phyloP scores from a whole-genome alignment of 2,329 filamentous ascomycete species.

The Pseudophaeomoniella oleicola region DNA sequence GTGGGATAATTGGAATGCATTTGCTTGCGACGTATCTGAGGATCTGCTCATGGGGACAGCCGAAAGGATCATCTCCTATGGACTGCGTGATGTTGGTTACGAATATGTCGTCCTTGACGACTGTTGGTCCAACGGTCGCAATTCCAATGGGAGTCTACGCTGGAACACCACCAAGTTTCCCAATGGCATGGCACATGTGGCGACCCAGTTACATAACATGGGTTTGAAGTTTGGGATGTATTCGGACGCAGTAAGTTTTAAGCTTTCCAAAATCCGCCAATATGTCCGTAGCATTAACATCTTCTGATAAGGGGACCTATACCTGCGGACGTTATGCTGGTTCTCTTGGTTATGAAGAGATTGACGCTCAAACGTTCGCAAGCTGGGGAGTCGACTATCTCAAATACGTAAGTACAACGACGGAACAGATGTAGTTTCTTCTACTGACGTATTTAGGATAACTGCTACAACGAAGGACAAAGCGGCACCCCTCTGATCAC shows the following conservation, averaged over 20 bases:
- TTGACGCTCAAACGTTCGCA: constrained; percentile 38
- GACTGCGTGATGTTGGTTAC: constrained; percentile 34
- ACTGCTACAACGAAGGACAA: constrained; percentile 41
- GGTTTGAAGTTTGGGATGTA: constrained; percentile 36
- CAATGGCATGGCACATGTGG: constrained; percentile 31
- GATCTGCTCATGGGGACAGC: constrained; percentile 32
- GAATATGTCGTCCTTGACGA: constrained; percentile 39
- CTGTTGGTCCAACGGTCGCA: constrained; percentile 35
- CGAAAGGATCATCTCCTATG: constrained; percentile 27
- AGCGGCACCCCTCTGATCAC: constrained; percentile 31
- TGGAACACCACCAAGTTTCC: constrained; percentile 30
- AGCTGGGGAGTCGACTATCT: constrained; percentile 32
- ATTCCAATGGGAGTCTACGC: constrained; percentile 26
- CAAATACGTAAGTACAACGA: constrained; percentile 2
- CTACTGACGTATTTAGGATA: constrained; percentile 41
- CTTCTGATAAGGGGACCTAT: constrained; percentile 13
- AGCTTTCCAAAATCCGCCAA: too few relatives aligned
- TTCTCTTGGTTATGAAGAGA: constrained; percentile 33
- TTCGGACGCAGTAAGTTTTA: constrained; percentile 8
- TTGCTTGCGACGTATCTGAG: constrained; percentile 32
- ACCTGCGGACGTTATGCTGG: constrained; percentile 24
- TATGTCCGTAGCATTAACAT: too few relatives aligned
- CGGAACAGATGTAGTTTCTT: constrained; percentile 4
- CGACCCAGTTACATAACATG: constrained; percentile 31
- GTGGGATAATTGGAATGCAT: constrained; percentile 32